phyloP scores from a whole-genome alignment of 768 basidiomycete species.

The Amanita brunnescens region DNA sequence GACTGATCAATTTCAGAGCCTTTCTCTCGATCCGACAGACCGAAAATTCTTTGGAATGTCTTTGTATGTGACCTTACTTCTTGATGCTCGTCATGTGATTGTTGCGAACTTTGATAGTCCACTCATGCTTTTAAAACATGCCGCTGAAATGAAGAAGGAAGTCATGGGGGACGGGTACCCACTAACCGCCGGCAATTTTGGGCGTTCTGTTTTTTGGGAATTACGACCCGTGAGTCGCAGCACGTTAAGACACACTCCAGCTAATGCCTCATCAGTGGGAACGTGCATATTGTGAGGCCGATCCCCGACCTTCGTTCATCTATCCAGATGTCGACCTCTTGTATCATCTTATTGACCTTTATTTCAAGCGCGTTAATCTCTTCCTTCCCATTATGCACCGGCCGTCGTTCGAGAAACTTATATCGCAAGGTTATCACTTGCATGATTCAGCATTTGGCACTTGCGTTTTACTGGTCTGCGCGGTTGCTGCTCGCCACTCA shows the following conservation, averaged over 20 bases:
- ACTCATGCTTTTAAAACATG: constrained; percentile 33
- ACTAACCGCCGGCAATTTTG: constrained; percentile 12
- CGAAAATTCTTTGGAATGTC: constrained; percentile 35
- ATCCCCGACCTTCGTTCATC: constrained; percentile 19
- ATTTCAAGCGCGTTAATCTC: constrained; percentile 46
- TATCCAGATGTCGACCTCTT: constrained; percentile 47
- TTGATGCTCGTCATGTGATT: neutral
- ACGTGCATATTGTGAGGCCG: constrained; percentile 15
- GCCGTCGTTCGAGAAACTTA: constrained; percentile 47
- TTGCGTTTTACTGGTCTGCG: constrained; percentile 57
- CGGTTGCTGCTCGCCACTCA: constrained; percentile 51
- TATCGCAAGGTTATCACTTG: constrained; percentile 39
- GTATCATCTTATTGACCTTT: constrained; percentile 40
- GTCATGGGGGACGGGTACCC: constrained; percentile 17
- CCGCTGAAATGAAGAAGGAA: constrained; percentile 34
- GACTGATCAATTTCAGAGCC: constrained; percentile 21
- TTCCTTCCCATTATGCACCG: constrained; percentile 58
- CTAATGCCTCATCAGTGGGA: constrained; percentile 27
- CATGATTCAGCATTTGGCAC: constrained; percentile 42
- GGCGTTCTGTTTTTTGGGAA: constrained; percentile 22
- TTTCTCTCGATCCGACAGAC: constrained; percentile 22
- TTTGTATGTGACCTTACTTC: constrained; percentile 14
- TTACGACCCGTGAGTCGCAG: constrained; percentile 18
- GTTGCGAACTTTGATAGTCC: constrained; percentile 20
- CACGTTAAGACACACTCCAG: neutral